Evolutionary conservation across 768 basidiomycete species (phyloP).

Genomic region (Tulasnella sp.): DNA sequence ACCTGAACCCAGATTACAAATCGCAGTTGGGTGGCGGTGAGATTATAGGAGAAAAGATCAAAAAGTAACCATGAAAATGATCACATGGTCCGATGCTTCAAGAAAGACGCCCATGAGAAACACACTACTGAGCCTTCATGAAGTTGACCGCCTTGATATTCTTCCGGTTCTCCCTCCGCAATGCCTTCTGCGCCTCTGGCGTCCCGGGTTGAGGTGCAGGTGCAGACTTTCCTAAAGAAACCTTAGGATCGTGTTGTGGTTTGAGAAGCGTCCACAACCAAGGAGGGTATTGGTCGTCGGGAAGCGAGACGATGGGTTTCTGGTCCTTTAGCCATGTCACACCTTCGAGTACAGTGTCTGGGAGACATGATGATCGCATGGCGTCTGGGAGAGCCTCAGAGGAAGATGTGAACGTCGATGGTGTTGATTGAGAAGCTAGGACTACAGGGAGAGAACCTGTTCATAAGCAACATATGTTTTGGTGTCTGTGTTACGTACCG

Average conservation of each 20-base stretch:
- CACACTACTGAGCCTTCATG: slow-evolving; percentile 59
- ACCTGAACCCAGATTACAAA: no score
- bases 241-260: slow-evolving; percentile 45
- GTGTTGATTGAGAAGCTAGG: neutral
- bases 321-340: slow-evolving; percentile 77
- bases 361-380: slow-evolving; percentile 47
- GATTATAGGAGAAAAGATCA: no score
- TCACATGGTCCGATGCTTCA: no score
- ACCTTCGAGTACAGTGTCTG: slow-evolving; percentile 69
- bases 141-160: slow-evolving; percentile 74
- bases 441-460: neutral
- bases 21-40: no score
- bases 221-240: slow-evolving; percentile 29
- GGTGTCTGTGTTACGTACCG: no score
- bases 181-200: slow-evolving; percentile 35
- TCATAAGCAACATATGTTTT: no score
- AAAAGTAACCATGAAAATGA: no score
- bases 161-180: slow-evolving; percentile 52
- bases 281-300: slow-evolving; percentile 76
- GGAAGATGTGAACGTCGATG: neutral
- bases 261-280: slow-evolving; percentile 80
- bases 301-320: slow-evolving; percentile 55
- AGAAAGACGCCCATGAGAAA: no score
- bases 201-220: slow-evolving; percentile 31
- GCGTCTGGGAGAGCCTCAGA: neutral